These are phyloP conservation scores for Lachancea lanzarotensis DNA, from an alignment of 805 yeast species.

Conservation along the genomic window DNA sequence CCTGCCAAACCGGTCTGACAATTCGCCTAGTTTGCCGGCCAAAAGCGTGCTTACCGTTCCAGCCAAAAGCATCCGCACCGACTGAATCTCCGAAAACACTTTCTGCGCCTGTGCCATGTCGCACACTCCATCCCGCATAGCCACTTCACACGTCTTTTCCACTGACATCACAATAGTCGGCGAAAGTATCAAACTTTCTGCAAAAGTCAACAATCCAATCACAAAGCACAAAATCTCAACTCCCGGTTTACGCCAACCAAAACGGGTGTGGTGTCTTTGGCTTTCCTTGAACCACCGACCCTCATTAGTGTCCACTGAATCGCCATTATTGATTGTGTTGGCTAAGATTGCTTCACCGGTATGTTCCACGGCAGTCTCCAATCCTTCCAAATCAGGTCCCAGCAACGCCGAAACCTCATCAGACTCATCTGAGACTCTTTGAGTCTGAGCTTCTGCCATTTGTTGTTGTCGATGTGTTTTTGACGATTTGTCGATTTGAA, in stretches of 20 bases:
- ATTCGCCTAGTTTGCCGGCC: conserved; percentile 56
- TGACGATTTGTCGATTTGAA: neutral
- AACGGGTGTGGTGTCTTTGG: conserved; percentile 35
- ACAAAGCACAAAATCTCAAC: conserved; percentile 42
- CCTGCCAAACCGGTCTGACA: conserved; percentile 62
- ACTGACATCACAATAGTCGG: conserved; percentile 34
- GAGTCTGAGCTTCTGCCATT: neutral
- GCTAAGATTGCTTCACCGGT: conserved; percentile 15
- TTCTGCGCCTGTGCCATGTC: conserved; percentile 38
- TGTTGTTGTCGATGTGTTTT: neutral
- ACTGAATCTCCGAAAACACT: conserved; percentile 43
- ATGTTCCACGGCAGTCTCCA: conserved; percentile 20
- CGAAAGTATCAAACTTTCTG: conserved; percentile 36
- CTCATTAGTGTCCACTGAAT: conserved; percentile 7
- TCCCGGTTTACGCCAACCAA: conserved; percentile 57
- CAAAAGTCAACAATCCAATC: conserved; percentile 38
- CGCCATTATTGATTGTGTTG: conserved; percentile 8
- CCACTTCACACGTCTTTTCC: conserved; percentile 36
- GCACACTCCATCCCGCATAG: conserved; percentile 29
- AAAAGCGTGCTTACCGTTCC: conserved; percentile 45
- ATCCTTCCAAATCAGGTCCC: conserved; percentile 4
- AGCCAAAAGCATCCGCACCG: conserved; percentile 36
- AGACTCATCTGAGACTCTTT: neutral
- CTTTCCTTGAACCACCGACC: conserved; percentile 44
- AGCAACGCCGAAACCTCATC: conserved; percentile 1